These are phyloP conservation scores for Neurospora sp. DNA, from an alignment of 2,329 filamentous ascomycete genomes.

Conservation along the genomic window DNA sequence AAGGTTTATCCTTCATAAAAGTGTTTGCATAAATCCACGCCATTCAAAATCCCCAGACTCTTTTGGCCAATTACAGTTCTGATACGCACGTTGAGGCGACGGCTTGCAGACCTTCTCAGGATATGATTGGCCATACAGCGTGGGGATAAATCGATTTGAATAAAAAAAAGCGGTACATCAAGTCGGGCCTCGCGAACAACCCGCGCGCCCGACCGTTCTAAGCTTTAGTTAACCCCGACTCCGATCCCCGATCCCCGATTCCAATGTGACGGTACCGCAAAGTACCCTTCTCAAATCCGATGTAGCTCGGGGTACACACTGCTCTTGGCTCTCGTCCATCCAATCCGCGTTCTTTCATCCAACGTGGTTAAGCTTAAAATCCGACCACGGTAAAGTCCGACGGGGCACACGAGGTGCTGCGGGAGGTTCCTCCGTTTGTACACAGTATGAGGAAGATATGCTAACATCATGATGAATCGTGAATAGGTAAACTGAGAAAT, in stretches of 20 bases:
- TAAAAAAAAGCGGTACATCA: not conserved
- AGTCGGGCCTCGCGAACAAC: not conserved
- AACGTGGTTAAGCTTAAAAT: not conserved
- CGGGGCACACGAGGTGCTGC: not conserved
- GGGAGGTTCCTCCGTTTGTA: not conserved
- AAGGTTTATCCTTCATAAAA: not conserved
- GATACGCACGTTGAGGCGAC: no score
- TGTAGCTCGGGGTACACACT: not conserved
- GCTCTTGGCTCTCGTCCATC: not conserved
- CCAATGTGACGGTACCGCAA: not conserved
- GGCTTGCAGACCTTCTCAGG: no score
- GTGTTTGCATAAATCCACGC: not conserved
- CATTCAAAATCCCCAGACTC: not conserved
- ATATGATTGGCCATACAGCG: no score
- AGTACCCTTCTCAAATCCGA: not conserved
- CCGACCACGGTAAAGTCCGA: not conserved
- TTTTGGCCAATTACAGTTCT: no score
- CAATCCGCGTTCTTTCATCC: not conserved
- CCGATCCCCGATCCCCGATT: not conserved
- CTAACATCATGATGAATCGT: not conserved
- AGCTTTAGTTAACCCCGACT: not conserved
- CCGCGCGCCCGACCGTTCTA: not conserved
- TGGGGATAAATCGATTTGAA: no score
- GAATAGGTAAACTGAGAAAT: not conserved
- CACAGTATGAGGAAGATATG: not conserved